Base-by-base conservation (phyloP, 305 asterid genomes). In the Plantago coronopus region DNA sequence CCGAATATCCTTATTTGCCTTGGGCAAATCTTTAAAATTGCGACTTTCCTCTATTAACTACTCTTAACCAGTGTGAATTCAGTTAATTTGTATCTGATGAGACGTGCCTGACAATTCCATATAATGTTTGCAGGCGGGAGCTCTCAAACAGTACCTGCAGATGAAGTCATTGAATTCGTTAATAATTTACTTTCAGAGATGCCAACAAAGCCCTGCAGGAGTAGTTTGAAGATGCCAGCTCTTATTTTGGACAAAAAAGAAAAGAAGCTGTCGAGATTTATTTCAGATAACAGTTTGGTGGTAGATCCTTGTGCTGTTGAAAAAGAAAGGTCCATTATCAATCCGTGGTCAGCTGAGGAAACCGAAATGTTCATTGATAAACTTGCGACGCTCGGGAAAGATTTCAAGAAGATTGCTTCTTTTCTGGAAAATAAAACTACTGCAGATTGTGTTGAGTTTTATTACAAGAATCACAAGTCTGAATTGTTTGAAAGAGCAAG, bases 361-460 rank as follows among this genome's bases (percentile, higher is more conserved):
- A 83, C 61, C 63, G 94, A 90, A 65, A 74, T 75, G 46, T 94
- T 94, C 76, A 81, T 94, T 48, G 96, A 88, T 65, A 94, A 83
- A 66, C 87, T 89, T 68, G 80, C 82, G 22, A 17, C 66, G 22
- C 72, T 77, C 56, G 97, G 99, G 65, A 94, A 94, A 72, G 76
- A 94, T 73, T 94, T 94, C 75, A 56, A 57, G 11, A 82, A 80
- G 73, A 94, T 94, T 44, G 84, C 97, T 59, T 88, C 96, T 64
- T 90, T 83, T 75, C 75, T 94, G 48, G 81, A 80, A 16, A 89
- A 83, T 68, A 94, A 84, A 66, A 84, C 95, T 31, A 70, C 83
- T 49, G 97, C 97, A 14, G 99, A 94, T 72, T 94, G 99, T 69
- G 48, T 94, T 27, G 95, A 90, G 84, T 94, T 94, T 68, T 94